These are phyloP conservation scores for Quercus wislizeni DNA, from an alignment of 306 rosid genomes.

Conservation along the genomic window DNA sequence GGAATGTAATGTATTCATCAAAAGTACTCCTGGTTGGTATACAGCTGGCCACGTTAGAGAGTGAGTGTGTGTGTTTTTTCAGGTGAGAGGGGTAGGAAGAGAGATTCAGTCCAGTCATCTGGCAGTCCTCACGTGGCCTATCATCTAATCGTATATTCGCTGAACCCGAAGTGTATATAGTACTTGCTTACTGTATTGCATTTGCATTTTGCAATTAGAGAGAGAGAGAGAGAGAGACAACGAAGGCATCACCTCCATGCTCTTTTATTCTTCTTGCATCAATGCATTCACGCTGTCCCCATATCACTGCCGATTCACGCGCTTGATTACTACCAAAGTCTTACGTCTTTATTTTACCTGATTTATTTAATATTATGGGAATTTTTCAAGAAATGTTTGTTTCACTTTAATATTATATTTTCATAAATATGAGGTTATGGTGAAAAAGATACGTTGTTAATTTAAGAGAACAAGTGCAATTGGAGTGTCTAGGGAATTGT, in stretches of 20 bases:
- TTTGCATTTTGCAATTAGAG: neutral
- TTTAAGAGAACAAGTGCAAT: too few relatives aligned
- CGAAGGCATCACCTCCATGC: neutral
- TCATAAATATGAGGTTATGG: too few relatives aligned
- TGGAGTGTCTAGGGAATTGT: too few relatives aligned
- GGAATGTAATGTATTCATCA: neutral
- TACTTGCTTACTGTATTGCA: too few relatives aligned
- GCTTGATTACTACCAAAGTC: neutral
- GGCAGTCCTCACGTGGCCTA: slow-evolving; percentile 27
- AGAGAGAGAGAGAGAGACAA: neutral
- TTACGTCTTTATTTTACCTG: neutral
- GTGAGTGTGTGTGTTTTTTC: neutral
- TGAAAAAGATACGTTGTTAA: too few relatives aligned
- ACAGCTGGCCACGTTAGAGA: slow-evolving; percentile 59
- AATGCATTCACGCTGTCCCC: neutral
- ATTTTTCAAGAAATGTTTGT: too few relatives aligned
- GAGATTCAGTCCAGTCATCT: slow-evolving; percentile 15
- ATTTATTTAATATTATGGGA: too few relatives aligned
- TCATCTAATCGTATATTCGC: neutral
- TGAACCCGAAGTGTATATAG: neutral
- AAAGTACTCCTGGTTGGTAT: slow-evolving; percentile 11
- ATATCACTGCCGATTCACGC: neutral
- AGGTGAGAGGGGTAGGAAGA: neutral
- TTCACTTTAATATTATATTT: too few relatives aligned
- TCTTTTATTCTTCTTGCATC: neutral